phyloP scores from a whole-genome alignment of 73 alveolate genomes.

The Paraurostyla sp. region DNA sequence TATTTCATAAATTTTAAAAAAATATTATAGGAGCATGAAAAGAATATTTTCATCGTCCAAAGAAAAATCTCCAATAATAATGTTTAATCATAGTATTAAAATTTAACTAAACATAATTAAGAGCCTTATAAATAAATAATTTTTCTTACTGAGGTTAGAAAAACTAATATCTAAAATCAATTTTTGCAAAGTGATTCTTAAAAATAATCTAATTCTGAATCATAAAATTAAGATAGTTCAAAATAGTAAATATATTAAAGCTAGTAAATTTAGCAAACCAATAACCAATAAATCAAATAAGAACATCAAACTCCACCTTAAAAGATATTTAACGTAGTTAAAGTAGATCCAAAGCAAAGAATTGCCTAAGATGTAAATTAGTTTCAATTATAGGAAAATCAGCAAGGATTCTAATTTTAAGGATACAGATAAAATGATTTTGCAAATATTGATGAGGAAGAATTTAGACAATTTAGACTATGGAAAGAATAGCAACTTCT shows the following conservation, averaged over 20 bases:
- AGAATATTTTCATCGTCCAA: neutral
- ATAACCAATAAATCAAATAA: too few relatives aligned
- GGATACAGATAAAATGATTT: neutral
- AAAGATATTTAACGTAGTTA: neutral
- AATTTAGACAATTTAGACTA: neutral
- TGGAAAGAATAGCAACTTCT: neutral
- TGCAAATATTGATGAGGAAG: conserved; percentile 9
- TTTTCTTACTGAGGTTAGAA: neutral
- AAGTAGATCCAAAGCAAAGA: neutral
- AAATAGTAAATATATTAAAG: too few relatives aligned
- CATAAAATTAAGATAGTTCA: too few relatives aligned
- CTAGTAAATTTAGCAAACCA: too few relatives aligned
- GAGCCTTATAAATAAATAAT: neutral
- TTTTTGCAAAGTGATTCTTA: too few relatives aligned
- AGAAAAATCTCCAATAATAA: neutral
- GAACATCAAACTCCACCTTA: neutral
- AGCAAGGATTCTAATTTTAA: conserved; percentile 4
- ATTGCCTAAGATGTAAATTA: neutral
- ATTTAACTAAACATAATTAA: neutral
- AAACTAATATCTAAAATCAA: too few relatives aligned
- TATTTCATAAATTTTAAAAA: neutral
- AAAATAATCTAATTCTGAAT: too few relatives aligned
- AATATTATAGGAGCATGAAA: neutral
- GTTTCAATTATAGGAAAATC: neutral
- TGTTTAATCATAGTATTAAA: neutral